Evolutionary conservation across 1,284 basidiomycete species (phyloP).

Genomic region (Tylopilus sp.): DNA sequence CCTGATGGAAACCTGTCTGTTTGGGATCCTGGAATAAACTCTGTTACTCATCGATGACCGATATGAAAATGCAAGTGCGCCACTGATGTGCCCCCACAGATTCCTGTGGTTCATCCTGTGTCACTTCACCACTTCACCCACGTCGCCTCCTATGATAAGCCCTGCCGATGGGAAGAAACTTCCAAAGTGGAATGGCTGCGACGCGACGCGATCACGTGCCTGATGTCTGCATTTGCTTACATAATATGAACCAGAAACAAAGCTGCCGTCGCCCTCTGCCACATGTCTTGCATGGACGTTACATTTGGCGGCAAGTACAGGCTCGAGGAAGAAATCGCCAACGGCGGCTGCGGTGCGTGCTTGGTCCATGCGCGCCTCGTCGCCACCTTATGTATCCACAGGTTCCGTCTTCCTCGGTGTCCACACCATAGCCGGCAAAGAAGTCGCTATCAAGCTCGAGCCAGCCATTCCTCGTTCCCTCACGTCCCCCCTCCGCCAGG

Average conservation of each 20-base stretch:
- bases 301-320: constrained; percentile 90
- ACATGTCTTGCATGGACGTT: constrained; percentile 50
- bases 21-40: background rate
- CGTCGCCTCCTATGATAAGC: no score
- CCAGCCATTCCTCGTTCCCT: constrained; percentile 62
- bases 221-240: constrained; percentile 14
- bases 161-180: background rate
- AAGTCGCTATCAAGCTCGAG: constrained; percentile 96
- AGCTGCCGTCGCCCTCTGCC: constrained; percentile 12
- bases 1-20: background rate
- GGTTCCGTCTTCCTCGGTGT: constrained; percentile 93
- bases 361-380: constrained; percentile 8
- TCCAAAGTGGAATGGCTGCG: background rate
- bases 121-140: no score
- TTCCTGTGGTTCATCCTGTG: background rate
- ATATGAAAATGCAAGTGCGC: no score
- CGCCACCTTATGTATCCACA: constrained; percentile 29
- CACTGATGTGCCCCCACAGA: background rate
- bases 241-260: constrained; percentile 21
- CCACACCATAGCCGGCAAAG: constrained; percentile 93
- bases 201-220: constrained; percentile 30
- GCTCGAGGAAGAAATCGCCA: constrained; percentile 93
- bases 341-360: constrained; percentile 83
- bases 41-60: background rate
- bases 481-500: constrained; percentile 78